Conservation (phyloP, 2,329 filamentous ascomycete genomes). For the Dactylonectria macrodidyma region DNA sequence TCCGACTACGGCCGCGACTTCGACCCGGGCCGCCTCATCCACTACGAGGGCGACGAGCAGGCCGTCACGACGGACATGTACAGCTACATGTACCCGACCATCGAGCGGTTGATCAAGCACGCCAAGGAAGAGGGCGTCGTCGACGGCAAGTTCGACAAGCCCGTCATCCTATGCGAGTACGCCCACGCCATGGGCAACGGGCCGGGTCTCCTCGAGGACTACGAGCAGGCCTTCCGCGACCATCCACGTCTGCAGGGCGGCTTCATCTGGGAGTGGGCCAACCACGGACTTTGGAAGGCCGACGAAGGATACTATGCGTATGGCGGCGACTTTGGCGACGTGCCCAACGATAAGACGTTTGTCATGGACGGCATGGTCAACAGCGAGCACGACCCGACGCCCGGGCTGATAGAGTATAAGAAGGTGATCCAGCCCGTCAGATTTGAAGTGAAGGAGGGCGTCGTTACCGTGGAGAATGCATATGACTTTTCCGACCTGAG, state of each 20-base stretch:
- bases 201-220: conserved; percentile 78
- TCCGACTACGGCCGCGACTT: conserved; percentile 71
- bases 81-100: conserved; percentile 76
- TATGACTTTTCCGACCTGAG: conserved; percentile 64
- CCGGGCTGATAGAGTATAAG: conserved; percentile 70
- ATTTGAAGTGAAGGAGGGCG: conserved; percentile 54
- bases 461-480: conserved; percentile 61
- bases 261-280: conserved; percentile 78
- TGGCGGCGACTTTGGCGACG: conserved; percentile 74
- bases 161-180: conserved; percentile 72
- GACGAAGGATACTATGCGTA: conserved; percentile 72
- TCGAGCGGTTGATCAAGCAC: conserved; percentile 66
- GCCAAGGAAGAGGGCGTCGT: conserved; percentile 59
- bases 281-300: conserved; percentile 69
- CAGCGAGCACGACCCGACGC: conserved; percentile 69
- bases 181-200: conserved; percentile 82
- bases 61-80: conserved; percentile 76
- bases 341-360: conserved; percentile 73
- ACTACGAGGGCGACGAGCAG: conserved; percentile 76
- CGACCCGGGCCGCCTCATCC: conserved; percentile 73
- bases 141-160: conserved; percentile 66
- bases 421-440: conserved; percentile 71
- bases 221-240: conserved; percentile 74
- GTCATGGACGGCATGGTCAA: conserved; percentile 73
- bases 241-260: conserved; percentile 76